phyloP scores from a whole-genome alignment of 1,284 basidiomycete genomes.

The Rhizopogon parksii region DNA sequence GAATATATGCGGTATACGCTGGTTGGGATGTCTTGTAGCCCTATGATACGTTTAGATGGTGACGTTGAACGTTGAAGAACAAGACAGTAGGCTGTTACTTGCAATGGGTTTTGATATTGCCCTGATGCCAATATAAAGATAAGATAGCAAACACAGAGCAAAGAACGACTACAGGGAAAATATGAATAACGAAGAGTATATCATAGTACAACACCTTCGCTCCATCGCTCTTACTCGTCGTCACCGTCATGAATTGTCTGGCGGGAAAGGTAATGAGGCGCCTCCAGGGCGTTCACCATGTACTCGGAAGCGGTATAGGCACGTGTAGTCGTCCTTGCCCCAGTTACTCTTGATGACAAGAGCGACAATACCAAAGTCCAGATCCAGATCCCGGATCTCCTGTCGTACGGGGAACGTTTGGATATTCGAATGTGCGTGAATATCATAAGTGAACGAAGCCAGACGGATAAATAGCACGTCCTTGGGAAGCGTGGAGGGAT shows the following conservation, averaged over 20 bases:
- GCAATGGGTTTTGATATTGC: background rate
- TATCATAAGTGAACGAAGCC: constrained; percentile 76
- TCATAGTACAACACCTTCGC: constrained; percentile 7
- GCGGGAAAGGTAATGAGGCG: constrained; percentile 14
- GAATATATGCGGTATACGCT: too few species aligned
- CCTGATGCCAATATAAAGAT: constrained; percentile 10
- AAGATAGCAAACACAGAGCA: constrained; percentile 15
- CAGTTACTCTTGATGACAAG: constrained; percentile 80
- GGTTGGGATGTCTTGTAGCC: too few species aligned
- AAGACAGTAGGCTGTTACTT: too few species aligned
- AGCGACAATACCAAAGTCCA: constrained; percentile 79
- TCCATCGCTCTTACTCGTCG: background rate
- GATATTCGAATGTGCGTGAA: constrained; percentile 57
- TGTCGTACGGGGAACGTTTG: constrained; percentile 81
- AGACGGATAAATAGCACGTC: constrained; percentile 63
- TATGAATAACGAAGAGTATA: background rate
- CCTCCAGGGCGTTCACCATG: constrained; percentile 47
- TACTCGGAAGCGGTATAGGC: constrained; percentile 83
- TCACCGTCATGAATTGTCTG: constrained; percentile 15
- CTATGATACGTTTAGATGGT: too few species aligned
- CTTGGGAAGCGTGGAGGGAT: constrained; percentile 49
- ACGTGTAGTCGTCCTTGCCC: constrained; percentile 80
- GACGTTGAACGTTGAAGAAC: too few species aligned
- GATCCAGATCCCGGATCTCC: constrained; percentile 58
- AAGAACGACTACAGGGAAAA: constrained; percentile 2